phyloP scores from a whole-genome alignment of 192 early-diverging fungal species.

The Backusella circina region DNA sequence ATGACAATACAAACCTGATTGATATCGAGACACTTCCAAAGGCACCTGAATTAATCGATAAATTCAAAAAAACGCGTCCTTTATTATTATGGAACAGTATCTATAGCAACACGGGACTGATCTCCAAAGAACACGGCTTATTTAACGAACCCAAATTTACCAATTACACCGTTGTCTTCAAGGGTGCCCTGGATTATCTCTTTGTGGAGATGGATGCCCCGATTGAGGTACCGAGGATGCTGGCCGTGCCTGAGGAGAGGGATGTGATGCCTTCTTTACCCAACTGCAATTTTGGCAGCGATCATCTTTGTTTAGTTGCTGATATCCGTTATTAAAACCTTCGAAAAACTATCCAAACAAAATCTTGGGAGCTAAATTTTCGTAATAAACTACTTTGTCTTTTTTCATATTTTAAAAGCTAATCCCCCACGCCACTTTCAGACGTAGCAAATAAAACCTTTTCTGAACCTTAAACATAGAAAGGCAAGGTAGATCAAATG shows the following conservation, averaged over 20 bases:
- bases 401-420: too few species aligned
- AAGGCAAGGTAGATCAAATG: too few species aligned
- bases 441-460: too few species aligned
- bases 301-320: constrained; percentile 28
- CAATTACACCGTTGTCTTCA: constrained; percentile 23
- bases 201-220: background rate
- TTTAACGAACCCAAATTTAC: constrained; percentile 32
- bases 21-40: background rate
- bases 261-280: constrained; percentile 25
- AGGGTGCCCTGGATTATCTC: constrained; percentile 35
- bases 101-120: constrained; percentile 16
- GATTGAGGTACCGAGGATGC: background rate
- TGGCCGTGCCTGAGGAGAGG: constrained; percentile 17
- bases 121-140: background rate
- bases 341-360: too few species aligned
- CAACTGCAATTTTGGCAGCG: constrained; percentile 32
- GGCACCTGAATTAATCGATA: background rate
- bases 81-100: constrained; percentile 20
- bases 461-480: too few species aligned
- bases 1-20: background rate
- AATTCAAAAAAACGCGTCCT: background rate
- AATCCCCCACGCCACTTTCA: too few species aligned
- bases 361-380: too few species aligned
- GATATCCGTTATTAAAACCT: constrained; percentile 3
- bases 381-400: too few species aligned